These are phyloP conservation scores for Talaromyces liani DNA, from an alignment of 495 filamentous ascomycete species.

Conservation along the genomic window DNA sequence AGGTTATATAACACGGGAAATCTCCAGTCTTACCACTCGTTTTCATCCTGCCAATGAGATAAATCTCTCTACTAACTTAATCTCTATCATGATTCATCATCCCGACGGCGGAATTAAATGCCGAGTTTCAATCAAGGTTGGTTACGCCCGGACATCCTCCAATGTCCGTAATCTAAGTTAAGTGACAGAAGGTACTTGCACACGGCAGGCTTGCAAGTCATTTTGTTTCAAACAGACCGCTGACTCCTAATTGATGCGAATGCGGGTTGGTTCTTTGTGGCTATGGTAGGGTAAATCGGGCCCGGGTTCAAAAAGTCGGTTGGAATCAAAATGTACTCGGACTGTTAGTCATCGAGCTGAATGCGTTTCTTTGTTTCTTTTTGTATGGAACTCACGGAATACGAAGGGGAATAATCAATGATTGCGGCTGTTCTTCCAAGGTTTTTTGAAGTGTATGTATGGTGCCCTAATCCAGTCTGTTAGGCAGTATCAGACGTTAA, in stretches of 20 bases:
- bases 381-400: neutral
- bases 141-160: neutral
- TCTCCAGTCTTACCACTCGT: neutral
- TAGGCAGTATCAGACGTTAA: neutral
- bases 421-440: neutral
- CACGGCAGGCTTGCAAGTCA: neutral
- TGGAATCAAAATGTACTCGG: neutral
- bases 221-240: neutral
- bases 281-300: neutral
- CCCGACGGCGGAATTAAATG: neutral
- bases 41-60: neutral
- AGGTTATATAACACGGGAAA: neutral
- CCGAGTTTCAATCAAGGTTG: neutral
- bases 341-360: neutral
- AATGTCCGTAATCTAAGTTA: neutral
- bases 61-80: neutral
- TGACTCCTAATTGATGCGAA: neutral
- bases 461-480: neutral
- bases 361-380: neutral
- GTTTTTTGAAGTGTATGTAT: neutral
- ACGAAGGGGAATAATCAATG: neutral
- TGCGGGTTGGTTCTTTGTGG: neutral
- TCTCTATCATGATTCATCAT: neutral
- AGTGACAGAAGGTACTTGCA: neutral
- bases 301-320: neutral